Conservation (phyloP, 2,329 filamentous ascomycete species). For the Stenocarpella maydis region DNA sequence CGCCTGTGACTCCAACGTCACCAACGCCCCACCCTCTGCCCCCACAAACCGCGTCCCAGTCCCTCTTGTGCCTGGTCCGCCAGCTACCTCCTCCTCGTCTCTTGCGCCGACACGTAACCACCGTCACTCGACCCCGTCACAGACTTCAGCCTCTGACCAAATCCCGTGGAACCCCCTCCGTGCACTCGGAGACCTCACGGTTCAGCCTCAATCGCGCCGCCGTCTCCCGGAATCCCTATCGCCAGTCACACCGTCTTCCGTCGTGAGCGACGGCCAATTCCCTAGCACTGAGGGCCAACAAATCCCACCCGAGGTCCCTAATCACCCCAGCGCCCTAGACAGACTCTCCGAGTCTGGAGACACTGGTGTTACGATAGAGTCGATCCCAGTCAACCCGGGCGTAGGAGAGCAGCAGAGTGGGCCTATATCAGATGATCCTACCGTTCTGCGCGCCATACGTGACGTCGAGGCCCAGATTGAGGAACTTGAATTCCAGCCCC, state of each 20-base stretch:
- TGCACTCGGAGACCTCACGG: background rate
- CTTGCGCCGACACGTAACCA: background rate
- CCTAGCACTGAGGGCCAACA: background rate
- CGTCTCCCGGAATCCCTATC: background rate
- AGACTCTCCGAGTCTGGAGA: background rate
- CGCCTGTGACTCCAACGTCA: conserved; percentile 15
- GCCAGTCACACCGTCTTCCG: background rate
- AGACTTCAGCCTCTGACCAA: background rate
- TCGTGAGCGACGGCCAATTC: background rate
- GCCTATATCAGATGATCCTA: conserved; percentile 1
- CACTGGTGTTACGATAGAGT: conserved; percentile 25
- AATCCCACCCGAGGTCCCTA: background rate
- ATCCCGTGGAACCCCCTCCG: background rate
- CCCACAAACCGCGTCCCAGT: conserved; percentile 15
- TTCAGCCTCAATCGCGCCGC: background rate
- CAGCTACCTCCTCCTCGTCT: conserved; percentile 1
- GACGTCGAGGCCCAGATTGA: conserved; percentile 18
- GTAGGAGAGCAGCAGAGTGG: background rate
- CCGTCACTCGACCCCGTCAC: background rate
- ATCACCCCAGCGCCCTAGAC: background rate
- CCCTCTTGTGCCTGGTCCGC: conserved; percentile 12
- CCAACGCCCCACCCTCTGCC: background rate
- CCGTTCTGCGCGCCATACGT: background rate
- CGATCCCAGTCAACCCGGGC: background rate
- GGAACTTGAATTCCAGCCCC: conserved; percentile 25